Percentiles rank a stretch among this genome's conserved stretches.
These are phyloP conservation scores for Hymenotorrendiella dingleyae DNA, from an alignment of 2,329 filamentous ascomycete species.

Conservation along the genomic window DNA sequence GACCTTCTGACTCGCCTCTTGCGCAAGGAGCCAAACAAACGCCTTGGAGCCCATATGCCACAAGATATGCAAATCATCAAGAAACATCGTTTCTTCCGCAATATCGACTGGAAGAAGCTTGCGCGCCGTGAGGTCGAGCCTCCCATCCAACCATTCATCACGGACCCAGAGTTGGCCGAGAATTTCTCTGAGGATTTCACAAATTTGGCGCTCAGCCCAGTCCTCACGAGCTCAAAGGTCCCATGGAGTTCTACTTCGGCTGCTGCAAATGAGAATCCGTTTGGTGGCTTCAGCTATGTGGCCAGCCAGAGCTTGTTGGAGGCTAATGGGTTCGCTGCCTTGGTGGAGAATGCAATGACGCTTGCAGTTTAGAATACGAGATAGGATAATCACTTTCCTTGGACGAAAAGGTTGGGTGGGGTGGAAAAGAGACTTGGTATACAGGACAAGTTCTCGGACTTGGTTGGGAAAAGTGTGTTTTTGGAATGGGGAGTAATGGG, in stretches of 20 bases:
- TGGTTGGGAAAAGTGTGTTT: too few relatives aligned
- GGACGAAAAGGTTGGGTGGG: too few relatives aligned
- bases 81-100: conserved; percentile 92
- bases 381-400: too few relatives aligned
- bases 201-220: conserved; percentile 71
- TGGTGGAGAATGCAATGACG: background rate
- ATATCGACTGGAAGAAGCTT: conserved; percentile 89
- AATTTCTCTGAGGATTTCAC: conserved; percentile 96
- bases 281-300: conserved; percentile 33
- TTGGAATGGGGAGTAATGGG: too few relatives aligned
- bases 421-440: too few relatives aligned
- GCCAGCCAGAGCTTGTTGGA: conserved; percentile 31
- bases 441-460: too few relatives aligned
- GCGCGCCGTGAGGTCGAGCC: conserved; percentile 77
- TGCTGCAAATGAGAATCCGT: conserved; percentile 24
- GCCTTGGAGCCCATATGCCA: conserved; percentile 81
- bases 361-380: conserved; percentile 1
- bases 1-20: conserved; percentile 86
- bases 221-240: conserved; percentile 37
- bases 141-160: conserved; percentile 89
- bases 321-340: conserved; percentile 19
- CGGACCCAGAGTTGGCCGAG: conserved; percentile 90
- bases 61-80: conserved; percentile 84
- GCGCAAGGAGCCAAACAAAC: conserved; percentile 86
- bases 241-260: conserved; percentile 20